Conservation (phyloP, 78 protist species). For the Dictyostelium purpureum region DNA sequence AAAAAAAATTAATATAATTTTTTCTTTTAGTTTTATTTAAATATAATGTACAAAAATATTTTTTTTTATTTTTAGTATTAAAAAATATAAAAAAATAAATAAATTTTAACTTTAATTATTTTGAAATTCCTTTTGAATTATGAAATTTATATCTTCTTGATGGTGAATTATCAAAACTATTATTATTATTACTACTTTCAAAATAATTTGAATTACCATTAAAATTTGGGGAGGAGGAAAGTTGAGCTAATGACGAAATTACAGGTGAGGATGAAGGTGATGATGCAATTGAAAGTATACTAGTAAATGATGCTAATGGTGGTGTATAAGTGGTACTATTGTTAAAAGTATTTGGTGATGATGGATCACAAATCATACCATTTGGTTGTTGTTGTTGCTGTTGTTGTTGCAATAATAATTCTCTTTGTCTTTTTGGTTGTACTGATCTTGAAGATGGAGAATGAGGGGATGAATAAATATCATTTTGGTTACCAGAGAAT, state of each 20-base stretch:
- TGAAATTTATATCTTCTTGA: conserved; percentile 12
- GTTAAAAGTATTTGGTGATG: neutral
- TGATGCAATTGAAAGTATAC: conserved; percentile 49
- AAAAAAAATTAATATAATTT: no score
- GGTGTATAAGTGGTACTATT: conserved; percentile 24
- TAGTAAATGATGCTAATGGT: conserved; percentile 57
- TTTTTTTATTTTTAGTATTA: no score
- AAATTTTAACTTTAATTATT: no score
- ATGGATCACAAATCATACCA: neutral
- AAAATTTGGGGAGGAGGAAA: conserved; percentile 57
- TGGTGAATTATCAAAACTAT: neutral
- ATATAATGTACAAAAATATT: no score
- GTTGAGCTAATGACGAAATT: conserved; percentile 19
- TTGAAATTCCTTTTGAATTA: no score
- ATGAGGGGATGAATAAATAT: neutral
- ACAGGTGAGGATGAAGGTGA: conserved; percentile 57
- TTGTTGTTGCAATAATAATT: neutral
- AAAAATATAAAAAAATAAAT: no score
- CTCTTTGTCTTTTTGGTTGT: conserved; percentile 34
- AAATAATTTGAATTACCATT: neutral
- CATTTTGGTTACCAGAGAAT: neutral
- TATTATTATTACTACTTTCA: neutral
- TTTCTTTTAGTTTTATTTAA: no score
- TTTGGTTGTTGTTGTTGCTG: neutral
- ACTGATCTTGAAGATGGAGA: neutral